Conservation (phyloP, 495 filamentous ascomycete species). For the Darksidea phi region DNA sequence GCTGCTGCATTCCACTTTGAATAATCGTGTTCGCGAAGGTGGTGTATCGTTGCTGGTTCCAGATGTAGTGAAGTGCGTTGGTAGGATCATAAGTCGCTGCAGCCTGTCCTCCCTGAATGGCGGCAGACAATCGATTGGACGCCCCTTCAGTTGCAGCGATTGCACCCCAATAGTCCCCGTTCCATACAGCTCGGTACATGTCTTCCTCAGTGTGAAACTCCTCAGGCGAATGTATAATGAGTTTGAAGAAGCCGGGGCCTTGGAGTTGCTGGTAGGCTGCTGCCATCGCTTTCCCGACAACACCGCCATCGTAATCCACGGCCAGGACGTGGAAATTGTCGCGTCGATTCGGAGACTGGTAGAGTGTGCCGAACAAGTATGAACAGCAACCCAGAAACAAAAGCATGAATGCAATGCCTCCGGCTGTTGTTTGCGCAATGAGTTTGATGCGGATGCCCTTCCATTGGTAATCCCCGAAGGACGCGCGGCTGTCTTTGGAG, state of each 20-base stretch:
- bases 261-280: constrained; percentile 14
- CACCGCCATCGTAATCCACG: constrained; percentile 24
- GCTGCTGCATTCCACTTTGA: constrained; percentile 13
- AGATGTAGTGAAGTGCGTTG: constrained; percentile 21
- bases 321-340: constrained; percentile 22
- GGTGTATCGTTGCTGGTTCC: constrained; percentile 30
- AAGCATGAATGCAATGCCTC: constrained; percentile 23
- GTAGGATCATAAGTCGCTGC: constrained; percentile 9
- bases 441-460: constrained; percentile 18
- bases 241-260: constrained; percentile 10
- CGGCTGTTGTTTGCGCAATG: constrained; percentile 14
- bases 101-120: constrained; percentile 13
- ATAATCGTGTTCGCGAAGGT: constrained; percentile 14
- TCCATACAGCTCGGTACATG: constrained; percentile 20
- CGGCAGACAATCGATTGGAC: constrained; percentile 13
- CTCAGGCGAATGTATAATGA: constrained; percentile 14
- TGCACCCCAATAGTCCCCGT: constrained; percentile 21
- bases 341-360: constrained; percentile 6
- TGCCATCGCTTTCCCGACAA: constrained; percentile 13
- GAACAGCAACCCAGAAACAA: constrained; percentile 22
- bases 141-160: constrained; percentile 15
- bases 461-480: constrained; percentile 14
- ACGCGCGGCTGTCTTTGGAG: constrained; percentile 14
- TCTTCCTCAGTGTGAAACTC: constrained; percentile 26
- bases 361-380: constrained; percentile 25